These are phyloP conservation scores for Trypanosoma congolense DNA, from an alignment of 208 protist species.

Conservation along the genomic window DNA sequence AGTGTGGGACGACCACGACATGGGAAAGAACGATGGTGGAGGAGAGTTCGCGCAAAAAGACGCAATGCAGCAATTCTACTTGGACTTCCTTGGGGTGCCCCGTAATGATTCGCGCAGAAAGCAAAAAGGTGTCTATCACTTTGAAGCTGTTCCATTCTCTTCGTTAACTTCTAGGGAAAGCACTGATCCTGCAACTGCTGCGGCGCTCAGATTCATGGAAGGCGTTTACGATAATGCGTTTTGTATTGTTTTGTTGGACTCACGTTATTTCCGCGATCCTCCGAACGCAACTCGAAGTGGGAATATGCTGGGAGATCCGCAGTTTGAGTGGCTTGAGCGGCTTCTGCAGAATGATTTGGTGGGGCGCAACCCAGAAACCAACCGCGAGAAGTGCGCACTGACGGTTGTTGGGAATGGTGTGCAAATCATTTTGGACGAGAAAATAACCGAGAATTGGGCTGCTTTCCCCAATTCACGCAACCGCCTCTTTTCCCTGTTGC, in stretches of 20 bases:
- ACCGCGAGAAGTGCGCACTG: conserved; percentile 35
- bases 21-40: conserved; percentile 83
- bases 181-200: neutral
- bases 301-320: conserved; percentile 72
- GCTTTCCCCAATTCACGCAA: conserved; percentile 53
- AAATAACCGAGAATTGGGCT: conserved; percentile 70
- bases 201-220: conserved; percentile 6
- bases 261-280: conserved; percentile 68
- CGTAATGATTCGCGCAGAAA: conserved; percentile 32
- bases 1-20: conserved; percentile 89
- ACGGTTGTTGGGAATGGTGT: conserved; percentile 70
- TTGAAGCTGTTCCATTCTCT: conserved; percentile 47
- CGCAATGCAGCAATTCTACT: conserved; percentile 54
- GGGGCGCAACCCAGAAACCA: conserved; percentile 11
- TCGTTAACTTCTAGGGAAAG: conserved; percentile 17
- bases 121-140: conserved; percentile 61
- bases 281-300: conserved; percentile 39
- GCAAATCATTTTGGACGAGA: conserved; percentile 77
- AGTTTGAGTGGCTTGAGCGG: conserved; percentile 79
- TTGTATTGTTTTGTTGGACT: conserved; percentile 77
- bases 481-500: conserved; percentile 51
- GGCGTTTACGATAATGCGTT: conserved; percentile 49
- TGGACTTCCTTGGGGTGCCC: conserved; percentile 72
- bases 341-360: conserved; percentile 32
- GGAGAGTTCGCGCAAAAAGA: conserved; percentile 52